Conservation (phyloP, 2,329 filamentous ascomycete genomes). For the Annulohypoxylon truncatum region DNA sequence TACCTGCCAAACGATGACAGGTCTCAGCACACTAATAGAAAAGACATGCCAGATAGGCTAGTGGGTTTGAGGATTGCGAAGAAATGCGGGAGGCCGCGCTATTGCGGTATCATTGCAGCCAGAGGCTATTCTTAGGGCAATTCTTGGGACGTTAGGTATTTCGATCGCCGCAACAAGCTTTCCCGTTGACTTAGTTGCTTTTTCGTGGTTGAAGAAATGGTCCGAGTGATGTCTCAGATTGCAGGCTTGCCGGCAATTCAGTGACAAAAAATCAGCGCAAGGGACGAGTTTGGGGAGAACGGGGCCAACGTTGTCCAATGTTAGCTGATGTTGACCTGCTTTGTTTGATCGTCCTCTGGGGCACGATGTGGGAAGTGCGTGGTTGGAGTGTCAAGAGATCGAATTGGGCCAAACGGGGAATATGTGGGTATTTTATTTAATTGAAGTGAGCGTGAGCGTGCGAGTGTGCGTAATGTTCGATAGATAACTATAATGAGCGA, state of each 20-base stretch:
- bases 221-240: constrained; percentile 26
- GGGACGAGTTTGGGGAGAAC: constrained; percentile 13
- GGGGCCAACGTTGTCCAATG: constrained; percentile 23
- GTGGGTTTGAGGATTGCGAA: constrained; percentile 26
- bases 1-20: constrained; percentile 30
- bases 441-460: constrained; percentile 20
- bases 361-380: constrained; percentile 21
- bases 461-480: not conserved
- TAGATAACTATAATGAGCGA: constrained; percentile 21
- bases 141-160: constrained; percentile 15
- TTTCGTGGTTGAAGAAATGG: constrained; percentile 10
- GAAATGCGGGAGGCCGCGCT: constrained; percentile 36
- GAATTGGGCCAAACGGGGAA: constrained; percentile 28
- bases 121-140: constrained; percentile 12
- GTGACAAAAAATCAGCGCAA: constrained; percentile 15
- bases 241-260: constrained; percentile 19
- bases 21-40: constrained; percentile 31
- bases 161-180: constrained; percentile 22
- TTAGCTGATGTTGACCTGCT: constrained; percentile 29
- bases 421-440: constrained; percentile 25
- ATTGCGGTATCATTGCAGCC: constrained; percentile 39
- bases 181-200: not conserved
- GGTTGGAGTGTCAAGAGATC: constrained; percentile 37
- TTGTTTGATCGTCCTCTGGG: constrained; percentile 41
- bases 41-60: constrained; percentile 40